Conservation (phyloP, 306 rosid species). For the Comarum palustre region DNA sequence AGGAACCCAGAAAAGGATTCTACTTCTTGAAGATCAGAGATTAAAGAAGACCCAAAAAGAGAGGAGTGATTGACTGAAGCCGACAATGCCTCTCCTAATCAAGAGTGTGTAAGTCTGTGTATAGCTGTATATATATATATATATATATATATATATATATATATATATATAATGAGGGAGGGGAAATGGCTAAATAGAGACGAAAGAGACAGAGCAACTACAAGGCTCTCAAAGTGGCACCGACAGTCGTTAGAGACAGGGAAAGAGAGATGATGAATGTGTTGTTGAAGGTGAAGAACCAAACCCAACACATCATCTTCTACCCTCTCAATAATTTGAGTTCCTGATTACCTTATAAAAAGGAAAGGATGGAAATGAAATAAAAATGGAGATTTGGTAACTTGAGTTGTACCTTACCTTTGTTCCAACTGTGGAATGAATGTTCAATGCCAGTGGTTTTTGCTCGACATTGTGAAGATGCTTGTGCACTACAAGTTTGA, state of each 20-base stretch:
- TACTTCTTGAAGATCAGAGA: slow-evolving; percentile 11
- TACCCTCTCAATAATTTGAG: slow-evolving; percentile 8
- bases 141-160: too few relatives aligned
- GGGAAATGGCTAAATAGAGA: slow-evolving; percentile 32
- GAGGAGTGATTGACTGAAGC: slow-evolving; percentile 15
- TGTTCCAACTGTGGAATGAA: not conserved
- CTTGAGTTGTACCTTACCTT: not conserved
- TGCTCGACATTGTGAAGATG: too few relatives aligned
- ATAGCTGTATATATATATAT: slow-evolving; percentile 51
- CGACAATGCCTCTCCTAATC: slow-evolving; percentile 21
- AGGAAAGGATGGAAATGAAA: not conserved
- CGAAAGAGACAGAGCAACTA: slow-evolving; percentile 63
- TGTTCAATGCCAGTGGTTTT: not conserved
- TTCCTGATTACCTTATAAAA: not conserved
- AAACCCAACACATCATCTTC: not conserved
- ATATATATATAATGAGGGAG: too few relatives aligned
- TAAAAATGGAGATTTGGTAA: not conserved
- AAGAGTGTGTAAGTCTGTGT: slow-evolving; percentile 18
- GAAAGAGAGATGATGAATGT: not conserved
- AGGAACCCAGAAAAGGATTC: slow-evolving; percentile 8
- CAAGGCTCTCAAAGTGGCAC: slow-evolving; percentile 35
- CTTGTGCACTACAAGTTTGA: too few relatives aligned
- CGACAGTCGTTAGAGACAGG: slow-evolving; percentile 42
- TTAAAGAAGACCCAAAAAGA: not conserved
- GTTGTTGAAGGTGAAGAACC: not conserved